A percentile compares a stretch with the other conserved stretches of the same genome.
phyloP scores from a whole-genome alignment of 1,284 basidiomycete genomes.

The Clitocybe nebularis region DNA sequence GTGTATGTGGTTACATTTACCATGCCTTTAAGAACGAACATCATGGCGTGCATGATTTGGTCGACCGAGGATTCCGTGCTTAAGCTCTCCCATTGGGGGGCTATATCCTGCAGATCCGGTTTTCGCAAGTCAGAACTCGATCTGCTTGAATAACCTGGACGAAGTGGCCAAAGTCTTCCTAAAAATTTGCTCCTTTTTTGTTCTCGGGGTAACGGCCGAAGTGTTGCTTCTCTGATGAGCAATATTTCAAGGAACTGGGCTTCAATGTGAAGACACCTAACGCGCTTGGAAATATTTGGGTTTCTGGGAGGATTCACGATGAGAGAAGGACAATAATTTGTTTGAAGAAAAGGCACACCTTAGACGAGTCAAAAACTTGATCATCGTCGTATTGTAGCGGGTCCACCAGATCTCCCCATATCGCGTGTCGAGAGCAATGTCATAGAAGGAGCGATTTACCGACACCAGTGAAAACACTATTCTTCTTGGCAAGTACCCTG shows the following conservation, averaged over 20 bases:
- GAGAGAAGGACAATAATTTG: not conserved
- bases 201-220: not conserved
- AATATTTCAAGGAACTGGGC: constrained; percentile 37
- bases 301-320: constrained; percentile 18
- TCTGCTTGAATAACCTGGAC: too few relatives aligned
- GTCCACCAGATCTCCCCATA: constrained; percentile 11
- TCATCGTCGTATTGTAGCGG: constrained; percentile 4
- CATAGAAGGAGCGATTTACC: constrained; percentile 10
- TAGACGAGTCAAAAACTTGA: constrained; percentile 7
- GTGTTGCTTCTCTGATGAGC: constrained; percentile 7
- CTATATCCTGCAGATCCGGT: not conserved
- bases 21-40: constrained; percentile 28
- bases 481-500: constrained; percentile 1
- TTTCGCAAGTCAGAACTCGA: too few relatives aligned
- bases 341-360: constrained; percentile 4
- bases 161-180: too few relatives aligned
- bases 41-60: constrained; percentile 17
- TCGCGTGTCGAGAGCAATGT: constrained; percentile 7
- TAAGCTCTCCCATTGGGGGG: not conserved
- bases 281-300: constrained; percentile 25
- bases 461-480: constrained; percentile 4
- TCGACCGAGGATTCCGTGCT: not conserved
- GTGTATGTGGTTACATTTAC: constrained; percentile 25
- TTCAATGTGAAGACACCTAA: constrained; percentile 28
- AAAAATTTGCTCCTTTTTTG: constrained; percentile 4